Base-by-base conservation (phyloP, 2,329 filamentous ascomycete species). In the Mycosphaerella sp. region DNA sequence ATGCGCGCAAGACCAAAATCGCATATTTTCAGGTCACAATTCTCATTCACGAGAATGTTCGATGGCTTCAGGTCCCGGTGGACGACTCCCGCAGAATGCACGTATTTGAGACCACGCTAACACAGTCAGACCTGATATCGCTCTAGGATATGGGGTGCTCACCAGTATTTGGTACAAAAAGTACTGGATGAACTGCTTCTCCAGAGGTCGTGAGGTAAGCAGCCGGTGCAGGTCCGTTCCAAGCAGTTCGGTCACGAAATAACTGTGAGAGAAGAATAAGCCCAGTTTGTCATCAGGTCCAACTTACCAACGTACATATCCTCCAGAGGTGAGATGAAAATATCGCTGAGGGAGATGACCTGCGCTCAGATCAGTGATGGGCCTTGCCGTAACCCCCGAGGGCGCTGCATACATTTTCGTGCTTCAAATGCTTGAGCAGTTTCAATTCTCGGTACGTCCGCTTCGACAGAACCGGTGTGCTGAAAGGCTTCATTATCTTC, bases 401-500 rank as follows among this genome's bases (percentile, higher is more conserved):
- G n/a, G 39, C 7, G 36, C 29, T 6, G 51, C 63, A 59, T 73
- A 95, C 92, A 76, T 98, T 98, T 76, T 98, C 93, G 73, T 98
- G 93, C 70, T 85, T 85, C 58, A 98, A 78, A 70, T 98, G 93
- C 79, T 97, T 98, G 68, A 98, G 79, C 60, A 98, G 82, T 79
- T 97, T 98, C 70, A 98, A 78, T 74, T 98, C 93, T 69, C 93
- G 85, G 73, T 98, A 98, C 63, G 93, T 98, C 70, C 93, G 83
- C 79, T 98, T 98, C 55, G 93, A 93, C 45, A 98, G 80, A 55
- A 98, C 93, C 1, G 93, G 91, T n/a, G 93, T 98, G 80, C 91
- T 96, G 76, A 98, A 98, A 8, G 93, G 93, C 79, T 97, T 98
- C 92, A 98, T 97, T 70, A 98, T 98, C 83, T 98, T 98, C 82